Evolutionary conservation across 2,329 filamentous ascomycete species (phyloP).

Genomic region (Biscogniauxia marginata): DNA sequence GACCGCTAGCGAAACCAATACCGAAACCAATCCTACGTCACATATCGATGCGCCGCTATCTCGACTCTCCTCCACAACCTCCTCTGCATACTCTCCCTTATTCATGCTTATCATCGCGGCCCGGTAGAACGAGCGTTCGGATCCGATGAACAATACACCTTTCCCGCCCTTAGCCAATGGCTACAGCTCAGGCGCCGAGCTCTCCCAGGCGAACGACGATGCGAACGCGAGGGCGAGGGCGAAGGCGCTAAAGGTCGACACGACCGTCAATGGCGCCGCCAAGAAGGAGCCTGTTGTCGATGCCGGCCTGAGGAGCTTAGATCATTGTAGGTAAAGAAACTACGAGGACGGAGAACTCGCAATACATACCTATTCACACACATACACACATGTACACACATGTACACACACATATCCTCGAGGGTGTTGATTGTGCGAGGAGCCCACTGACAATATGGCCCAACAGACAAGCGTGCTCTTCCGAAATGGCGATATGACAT

Average conservation of each 20-base stretch:
- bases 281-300: conserved; percentile 46
- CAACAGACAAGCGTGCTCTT: conserved; percentile 74
- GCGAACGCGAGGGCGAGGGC: conserved; percentile 3
- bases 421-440: conserved; percentile 1
- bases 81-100: conserved; percentile 18
- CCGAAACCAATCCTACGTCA: background rate
- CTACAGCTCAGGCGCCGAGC: conserved; percentile 27
- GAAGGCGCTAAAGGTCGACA: conserved; percentile 42
- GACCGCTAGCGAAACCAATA: too few relatives aligned
- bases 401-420: conserved; percentile 1
- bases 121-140: conserved; percentile 14
- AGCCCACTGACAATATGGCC: conserved; percentile 10
- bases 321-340: conserved; percentile 64
- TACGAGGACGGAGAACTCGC: background rate
- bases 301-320: conserved; percentile 75
- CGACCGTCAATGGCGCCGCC: conserved; percentile 17
- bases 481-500: conserved; percentile 86
- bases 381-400: conserved; percentile 9
- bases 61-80: conserved; percentile 16
- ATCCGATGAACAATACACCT: conserved; percentile 35
- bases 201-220: conserved; percentile 18
- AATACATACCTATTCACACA: conserved; percentile 1
- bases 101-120: conserved; percentile 18
- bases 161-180: conserved; percentile 30
- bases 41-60: background rate